These are phyloP conservation scores for Fusarium praegraminearum DNA, from an alignment of 2,329 filamentous ascomycete species.

Conservation along the genomic window DNA sequence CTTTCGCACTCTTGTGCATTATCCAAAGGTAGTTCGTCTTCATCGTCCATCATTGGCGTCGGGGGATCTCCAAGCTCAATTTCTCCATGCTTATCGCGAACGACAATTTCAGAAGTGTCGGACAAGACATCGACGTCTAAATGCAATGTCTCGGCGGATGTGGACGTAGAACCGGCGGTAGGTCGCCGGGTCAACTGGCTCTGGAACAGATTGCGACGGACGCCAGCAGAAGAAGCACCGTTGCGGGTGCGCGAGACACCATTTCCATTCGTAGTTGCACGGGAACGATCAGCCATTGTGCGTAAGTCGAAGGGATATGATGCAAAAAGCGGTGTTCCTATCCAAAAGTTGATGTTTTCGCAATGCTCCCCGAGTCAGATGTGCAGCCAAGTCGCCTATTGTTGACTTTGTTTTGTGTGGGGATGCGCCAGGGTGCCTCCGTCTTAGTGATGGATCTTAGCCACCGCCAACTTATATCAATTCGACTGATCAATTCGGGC, in stretches of 20 bases:
- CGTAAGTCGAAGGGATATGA: neutral
- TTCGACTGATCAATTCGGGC: neutral
- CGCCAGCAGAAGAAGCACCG: conserved; percentile 39
- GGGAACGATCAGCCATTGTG: conserved; percentile 45
- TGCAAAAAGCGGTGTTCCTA: neutral
- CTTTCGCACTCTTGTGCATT: conserved; percentile 69
- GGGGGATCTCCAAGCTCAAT: conserved; percentile 70
- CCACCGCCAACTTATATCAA: neutral
- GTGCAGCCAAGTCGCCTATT: conserved; percentile 24
- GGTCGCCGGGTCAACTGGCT: conserved; percentile 68
- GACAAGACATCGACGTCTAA: conserved; percentile 61
- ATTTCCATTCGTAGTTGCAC: conserved; percentile 37
- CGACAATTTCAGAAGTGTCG: conserved; percentile 68
- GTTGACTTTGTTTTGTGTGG: conserved; percentile 45
- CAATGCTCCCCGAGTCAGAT: conserved; percentile 18
- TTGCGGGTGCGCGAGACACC: conserved; percentile 36
- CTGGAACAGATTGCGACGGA: conserved; percentile 67
- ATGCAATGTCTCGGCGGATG: conserved; percentile 60
- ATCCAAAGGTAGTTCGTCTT: conserved; percentile 67
- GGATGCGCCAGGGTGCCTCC: conserved; percentile 37
- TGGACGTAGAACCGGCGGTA: conserved; percentile 57
- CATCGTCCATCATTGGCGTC: conserved; percentile 64
- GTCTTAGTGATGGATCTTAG: conserved; percentile 21
- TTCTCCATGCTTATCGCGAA: conserved; percentile 72
- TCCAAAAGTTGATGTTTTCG: conserved; percentile 18